Evolutionary conservation across 2,329 filamentous ascomycete species (phyloP).

Genomic region (Trichothecium sympodiale): DNA sequence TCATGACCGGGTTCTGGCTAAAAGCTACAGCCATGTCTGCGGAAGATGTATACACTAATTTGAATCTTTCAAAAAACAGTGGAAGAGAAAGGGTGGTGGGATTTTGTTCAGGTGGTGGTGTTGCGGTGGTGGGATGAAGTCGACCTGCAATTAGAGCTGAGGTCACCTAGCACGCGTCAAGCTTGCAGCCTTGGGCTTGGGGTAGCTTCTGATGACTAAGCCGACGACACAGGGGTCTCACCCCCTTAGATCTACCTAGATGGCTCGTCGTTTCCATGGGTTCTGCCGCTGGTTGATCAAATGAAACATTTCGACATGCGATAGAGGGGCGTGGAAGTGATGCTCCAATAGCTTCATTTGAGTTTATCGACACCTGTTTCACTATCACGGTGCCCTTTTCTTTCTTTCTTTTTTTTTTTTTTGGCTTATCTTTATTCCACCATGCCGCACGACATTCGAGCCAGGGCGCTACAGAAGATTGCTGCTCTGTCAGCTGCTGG

Average conservation of each 20-base stretch:
- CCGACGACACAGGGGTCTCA: neutral
- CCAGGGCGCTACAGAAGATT: constrained; percentile 53
- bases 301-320: too few relatives aligned
- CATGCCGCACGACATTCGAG: constrained; percentile 47
- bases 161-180: constrained; percentile 26
- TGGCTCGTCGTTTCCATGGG: neutral
- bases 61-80: neutral
- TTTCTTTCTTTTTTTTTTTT: too few relatives aligned
- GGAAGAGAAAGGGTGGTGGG: neutral
- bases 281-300: too few relatives aligned
- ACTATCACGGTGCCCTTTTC: too few relatives aligned
- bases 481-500: constrained; percentile 49
- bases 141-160: constrained; percentile 11
- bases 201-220: constrained; percentile 32
- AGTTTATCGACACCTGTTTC: too few relatives aligned
- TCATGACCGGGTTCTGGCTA: constrained; percentile 58
- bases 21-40: constrained; percentile 61
- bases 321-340: neutral
- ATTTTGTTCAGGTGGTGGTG: neutral
- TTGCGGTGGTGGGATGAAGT: constrained; percentile 4
- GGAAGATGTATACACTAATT: too few relatives aligned
- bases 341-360: neutral
- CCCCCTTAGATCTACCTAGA: constrained; percentile 5
- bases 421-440: constrained; percentile 3
- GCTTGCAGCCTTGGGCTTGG: constrained; percentile 40